A percentile compares a stretch with the other conserved stretches of the same genome.
These are phyloP conservation scores for Penicillium riverlandense DNA, from an alignment of 495 filamentous ascomycete species.

Conservation along the genomic window DNA sequence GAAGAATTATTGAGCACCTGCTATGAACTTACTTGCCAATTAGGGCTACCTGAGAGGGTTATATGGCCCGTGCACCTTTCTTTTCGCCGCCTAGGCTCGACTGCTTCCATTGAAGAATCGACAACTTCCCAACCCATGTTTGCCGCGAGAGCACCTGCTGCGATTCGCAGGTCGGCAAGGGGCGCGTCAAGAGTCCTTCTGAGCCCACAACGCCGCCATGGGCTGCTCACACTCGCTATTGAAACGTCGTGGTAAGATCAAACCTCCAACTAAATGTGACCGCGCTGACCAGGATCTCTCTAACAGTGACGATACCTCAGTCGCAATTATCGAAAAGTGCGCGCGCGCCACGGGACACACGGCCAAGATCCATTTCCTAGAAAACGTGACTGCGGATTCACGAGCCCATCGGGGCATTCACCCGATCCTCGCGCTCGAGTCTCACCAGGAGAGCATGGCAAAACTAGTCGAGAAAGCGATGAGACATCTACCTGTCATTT, in stretches of 20 bases:
- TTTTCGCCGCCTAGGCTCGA: too few species aligned
- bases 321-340: slow-evolving; percentile 69
- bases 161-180: slow-evolving; percentile 14
- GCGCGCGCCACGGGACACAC: slow-evolving; percentile 10
- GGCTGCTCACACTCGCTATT: slow-evolving; percentile 73
- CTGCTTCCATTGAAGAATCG: too few species aligned
- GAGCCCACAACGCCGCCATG: slow-evolving; percentile 16
- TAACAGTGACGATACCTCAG: slow-evolving; percentile 81
- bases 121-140: slow-evolving; percentile 17
- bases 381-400: slow-evolving; percentile 76
- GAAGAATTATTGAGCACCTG: too few species aligned
- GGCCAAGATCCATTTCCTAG: slow-evolving; percentile 65
- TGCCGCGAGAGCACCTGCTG: slow-evolving; percentile 11
- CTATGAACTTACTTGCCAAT: too few species aligned
- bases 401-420: slow-evolving; percentile 66
- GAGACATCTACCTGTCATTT: slow-evolving; percentile 35
- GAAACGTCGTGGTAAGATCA: slow-evolving; percentile 75
- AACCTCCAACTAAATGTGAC: background rate
- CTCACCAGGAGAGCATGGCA: slow-evolving; percentile 63
- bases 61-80: too few species aligned
- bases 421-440: slow-evolving; percentile 63
- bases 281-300: slow-evolving; percentile 5
- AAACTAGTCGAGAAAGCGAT: slow-evolving; percentile 60
- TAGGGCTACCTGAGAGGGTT: too few species aligned
- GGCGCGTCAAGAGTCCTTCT: slow-evolving; percentile 2